phyloP scores from a whole-genome alignment of 305 asterid genomes.

The Solanum aculeatissimum region DNA sequence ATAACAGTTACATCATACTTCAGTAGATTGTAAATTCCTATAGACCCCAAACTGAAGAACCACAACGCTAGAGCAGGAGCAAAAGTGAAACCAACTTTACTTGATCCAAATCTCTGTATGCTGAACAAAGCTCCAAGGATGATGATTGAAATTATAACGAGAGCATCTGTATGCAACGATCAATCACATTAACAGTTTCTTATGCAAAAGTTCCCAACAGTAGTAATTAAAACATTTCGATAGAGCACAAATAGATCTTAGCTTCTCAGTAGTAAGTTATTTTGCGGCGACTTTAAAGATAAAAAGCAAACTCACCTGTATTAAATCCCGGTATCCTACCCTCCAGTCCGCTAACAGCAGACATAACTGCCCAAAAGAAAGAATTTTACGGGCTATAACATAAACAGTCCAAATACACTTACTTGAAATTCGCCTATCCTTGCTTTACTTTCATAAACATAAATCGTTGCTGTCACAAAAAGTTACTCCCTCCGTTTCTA shows the following conservation, averaged over 20 bases:
- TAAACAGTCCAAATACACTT: neutral
- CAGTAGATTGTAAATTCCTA: slow-evolving; percentile 75
- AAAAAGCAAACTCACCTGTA: slow-evolving; percentile 41
- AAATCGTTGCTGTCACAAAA: too few relatives aligned
- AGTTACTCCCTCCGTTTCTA: too few relatives aligned
- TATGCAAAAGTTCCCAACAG: neutral
- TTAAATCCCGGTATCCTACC: slow-evolving; percentile 78
- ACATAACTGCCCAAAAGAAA: slow-evolving; percentile 59
- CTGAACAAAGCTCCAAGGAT: slow-evolving; percentile 76
- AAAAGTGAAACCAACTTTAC: slow-evolving; percentile 79
- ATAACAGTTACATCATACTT: slow-evolving; percentile 54
- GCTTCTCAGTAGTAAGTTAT: neutral
- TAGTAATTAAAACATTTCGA: neutral
- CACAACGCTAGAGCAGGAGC: slow-evolving; percentile 95
- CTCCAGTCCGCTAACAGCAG: slow-evolving; percentile 91
- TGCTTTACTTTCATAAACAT: too few relatives aligned
- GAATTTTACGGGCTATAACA: neutral
- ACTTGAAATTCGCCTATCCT: too few relatives aligned
- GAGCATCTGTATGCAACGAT: slow-evolving; percentile 49
- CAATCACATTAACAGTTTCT: neutral
- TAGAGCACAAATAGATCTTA: neutral
- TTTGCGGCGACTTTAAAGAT: neutral
- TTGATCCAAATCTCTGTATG: slow-evolving; percentile 83
- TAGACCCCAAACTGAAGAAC: slow-evolving; percentile 79
- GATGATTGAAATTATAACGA: slow-evolving; percentile 66